Evolutionary conservation across 192 early-diverging fungal genomes (phyloP), one percentile per base, ranked within the genome.

Genomic region (Chytriomyces hyalinus): DNA sequence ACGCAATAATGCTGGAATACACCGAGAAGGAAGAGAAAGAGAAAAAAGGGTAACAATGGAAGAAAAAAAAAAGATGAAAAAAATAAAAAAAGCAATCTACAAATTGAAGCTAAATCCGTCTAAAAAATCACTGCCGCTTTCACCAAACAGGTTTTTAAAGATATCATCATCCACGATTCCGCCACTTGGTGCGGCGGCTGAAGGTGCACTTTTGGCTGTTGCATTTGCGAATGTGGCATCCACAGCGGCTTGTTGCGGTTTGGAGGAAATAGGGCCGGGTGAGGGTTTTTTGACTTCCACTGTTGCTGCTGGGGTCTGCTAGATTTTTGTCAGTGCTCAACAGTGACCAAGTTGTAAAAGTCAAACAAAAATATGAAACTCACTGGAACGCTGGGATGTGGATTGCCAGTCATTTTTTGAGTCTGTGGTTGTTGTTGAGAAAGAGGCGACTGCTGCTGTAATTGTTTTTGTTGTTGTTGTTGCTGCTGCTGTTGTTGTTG

Each of bases 401-500:
- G 36, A 36, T 36, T 36, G 1, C 36, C 36, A 36, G 36, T 36
- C 36, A 36, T 36, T 36, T 36, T 36, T 65, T 65, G 63, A 22
- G 15, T 15, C 63, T 20, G 63, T 36, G 13, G 63, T 26, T 65
- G 63, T 65, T 20, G 63, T 11, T 65, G 63, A 15, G 11, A 46
- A 13, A 57, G 8, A 22, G 49, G 69, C 49, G 0, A 49, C 17
- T 50, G 49, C 13, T 70, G 69, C 22, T 57, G 17, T 26, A 24
- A 49, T 6, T 36, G n/a, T 24, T 70, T 49, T 10, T 53, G 47
- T 57, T 70, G 69, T n/a, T 22, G 7, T 26, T 59, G 15, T 24
- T 70, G 69, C 6, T 59, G 69, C 6, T 70, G 49, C 6, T 50
- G 49, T 6, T 50, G 69, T 6, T 50, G 50, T 43, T 70, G 50